Evolutionary conservation across 1,284 basidiomycete genomes (phyloP).

Genomic region (Meira miltonrushii): DNA sequence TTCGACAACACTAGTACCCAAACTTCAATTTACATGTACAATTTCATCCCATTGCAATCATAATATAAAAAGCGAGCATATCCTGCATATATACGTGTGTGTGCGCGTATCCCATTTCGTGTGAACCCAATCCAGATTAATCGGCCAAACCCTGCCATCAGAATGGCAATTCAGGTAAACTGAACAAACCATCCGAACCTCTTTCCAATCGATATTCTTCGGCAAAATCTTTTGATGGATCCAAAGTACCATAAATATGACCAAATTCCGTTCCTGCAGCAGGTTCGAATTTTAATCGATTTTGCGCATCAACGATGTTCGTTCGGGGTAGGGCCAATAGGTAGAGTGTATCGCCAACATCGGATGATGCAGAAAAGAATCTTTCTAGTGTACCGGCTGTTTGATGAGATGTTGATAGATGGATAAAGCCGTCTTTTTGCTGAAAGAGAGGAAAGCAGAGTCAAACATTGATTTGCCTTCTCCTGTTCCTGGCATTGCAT

Average conservation of each 20-base stretch:
- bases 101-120: no score
- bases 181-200: no score
- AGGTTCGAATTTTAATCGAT: slow-evolving; percentile 31
- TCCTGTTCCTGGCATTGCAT: neutral
- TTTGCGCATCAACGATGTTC: slow-evolving; percentile 20
- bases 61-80: no score
- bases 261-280: slow-evolving; percentile 28
- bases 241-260: slow-evolving; percentile 27
- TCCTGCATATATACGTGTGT: no score
- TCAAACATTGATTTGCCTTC: neutral
- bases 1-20: no score
- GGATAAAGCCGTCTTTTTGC: slow-evolving; percentile 42
- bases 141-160: no score
- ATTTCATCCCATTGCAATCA: no score
- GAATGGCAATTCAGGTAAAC: no score
- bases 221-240: slow-evolving; percentile 12
- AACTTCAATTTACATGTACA: no score
- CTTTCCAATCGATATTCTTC: no score
- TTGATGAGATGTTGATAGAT: slow-evolving; percentile 38
- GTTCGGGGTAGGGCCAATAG: slow-evolving; percentile 25
- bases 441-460: slow-evolving; percentile 8
- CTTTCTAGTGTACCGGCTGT: slow-evolving; percentile 30
- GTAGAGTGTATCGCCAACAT: slow-evolving; percentile 27
- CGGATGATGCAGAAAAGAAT: slow-evolving; percentile 29
- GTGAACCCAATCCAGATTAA: no score